Percentiles rank a stretch among this genome's conserved stretches.
Conservation (phyloP, 2,329 filamentous ascomycete genomes). For the Mycosphaerella sp. region DNA sequence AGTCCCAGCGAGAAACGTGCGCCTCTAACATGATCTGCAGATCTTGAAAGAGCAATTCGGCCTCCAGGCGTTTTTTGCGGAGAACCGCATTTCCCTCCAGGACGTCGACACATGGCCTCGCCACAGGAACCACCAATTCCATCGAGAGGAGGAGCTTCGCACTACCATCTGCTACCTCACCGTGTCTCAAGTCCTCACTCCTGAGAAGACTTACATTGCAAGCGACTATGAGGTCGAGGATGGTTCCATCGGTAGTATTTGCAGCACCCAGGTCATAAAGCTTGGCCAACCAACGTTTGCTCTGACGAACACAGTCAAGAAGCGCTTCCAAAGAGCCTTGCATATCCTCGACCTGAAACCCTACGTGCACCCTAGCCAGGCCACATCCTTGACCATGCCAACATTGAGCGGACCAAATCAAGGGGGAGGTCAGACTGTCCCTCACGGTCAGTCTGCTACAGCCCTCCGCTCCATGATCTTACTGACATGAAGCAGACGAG, state of each 20-base stretch:
- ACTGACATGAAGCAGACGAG: neutral
- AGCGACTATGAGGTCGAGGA: constrained; percentile 1
- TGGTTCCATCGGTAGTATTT: constrained; percentile 2
- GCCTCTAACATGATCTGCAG: constrained; percentile 5
- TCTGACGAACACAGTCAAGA: neutral
- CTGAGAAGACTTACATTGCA: neutral
- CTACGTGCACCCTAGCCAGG: constrained; percentile 13
- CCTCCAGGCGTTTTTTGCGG: constrained; percentile 14
- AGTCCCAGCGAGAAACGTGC: too few species aligned
- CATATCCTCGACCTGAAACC: constrained; percentile 13
- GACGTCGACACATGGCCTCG: constrained; percentile 11
- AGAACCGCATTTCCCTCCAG: constrained; percentile 2
- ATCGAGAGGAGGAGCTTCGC: constrained; percentile 2
- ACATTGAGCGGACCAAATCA: neutral
- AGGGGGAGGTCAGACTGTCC: neutral
- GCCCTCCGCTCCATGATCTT: neutral
- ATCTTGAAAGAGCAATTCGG: constrained; percentile 18
- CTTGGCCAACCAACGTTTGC: neutral
- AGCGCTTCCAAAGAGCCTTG: constrained; percentile 15
- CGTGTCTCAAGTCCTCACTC: constrained; percentile 1
- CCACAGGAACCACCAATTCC: constrained; percentile 13
- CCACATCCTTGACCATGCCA: neutral
- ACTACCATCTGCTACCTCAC: constrained; percentile 22
- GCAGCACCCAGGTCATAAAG: neutral
- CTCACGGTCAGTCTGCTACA: neutral